A percentile compares a stretch with the other conserved stretches of the same genome.
Evolutionary conservation across 495 filamentous ascomycete genomes (phyloP).

Genomic region (Aspergillus diversus): DNA sequence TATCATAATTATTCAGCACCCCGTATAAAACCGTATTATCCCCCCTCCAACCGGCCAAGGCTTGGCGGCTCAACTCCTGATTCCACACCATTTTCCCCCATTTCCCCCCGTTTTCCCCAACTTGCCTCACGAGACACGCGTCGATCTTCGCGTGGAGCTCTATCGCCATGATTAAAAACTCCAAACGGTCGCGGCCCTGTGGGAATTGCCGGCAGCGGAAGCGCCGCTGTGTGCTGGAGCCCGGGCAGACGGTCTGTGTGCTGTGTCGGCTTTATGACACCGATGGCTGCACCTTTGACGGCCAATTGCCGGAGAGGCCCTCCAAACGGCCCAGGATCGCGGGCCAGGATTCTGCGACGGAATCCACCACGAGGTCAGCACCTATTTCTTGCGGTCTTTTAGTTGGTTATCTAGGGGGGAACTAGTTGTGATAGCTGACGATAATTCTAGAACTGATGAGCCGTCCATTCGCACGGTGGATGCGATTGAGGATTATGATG

Average conservation of each 20-base stretch:
- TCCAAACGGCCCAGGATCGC: slow-evolving; percentile 3
- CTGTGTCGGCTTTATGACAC: slow-evolving; percentile 9
- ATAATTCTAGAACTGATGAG: background rate
- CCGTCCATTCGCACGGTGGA: slow-evolving; percentile 7
- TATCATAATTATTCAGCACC: too few species aligned
- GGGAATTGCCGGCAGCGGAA: slow-evolving; percentile 14
- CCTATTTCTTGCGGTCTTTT: background rate
- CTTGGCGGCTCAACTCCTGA: too few species aligned
- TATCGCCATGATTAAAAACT: background rate
- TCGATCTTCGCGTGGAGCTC: too few species aligned
- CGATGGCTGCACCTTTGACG: slow-evolving; percentile 8
- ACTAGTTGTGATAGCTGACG: background rate
- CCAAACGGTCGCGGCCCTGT: slow-evolving; percentile 12
- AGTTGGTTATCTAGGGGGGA: background rate
- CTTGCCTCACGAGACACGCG: too few species aligned
- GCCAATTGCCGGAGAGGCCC: slow-evolving; percentile 3
- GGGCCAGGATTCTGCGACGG: background rate
- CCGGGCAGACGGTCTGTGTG: slow-evolving; percentile 10
- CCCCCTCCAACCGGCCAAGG: too few species aligned
- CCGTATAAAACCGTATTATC: too few species aligned
- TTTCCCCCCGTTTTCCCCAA: too few species aligned
- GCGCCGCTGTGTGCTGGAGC: slow-evolving; percentile 12
- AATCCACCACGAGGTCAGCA: background rate
- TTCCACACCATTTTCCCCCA: too few species aligned
- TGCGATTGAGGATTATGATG: slow-evolving; percentile 12